Conservation (phyloP, 805 yeast genomes). For the Candida succiphila region DNA sequence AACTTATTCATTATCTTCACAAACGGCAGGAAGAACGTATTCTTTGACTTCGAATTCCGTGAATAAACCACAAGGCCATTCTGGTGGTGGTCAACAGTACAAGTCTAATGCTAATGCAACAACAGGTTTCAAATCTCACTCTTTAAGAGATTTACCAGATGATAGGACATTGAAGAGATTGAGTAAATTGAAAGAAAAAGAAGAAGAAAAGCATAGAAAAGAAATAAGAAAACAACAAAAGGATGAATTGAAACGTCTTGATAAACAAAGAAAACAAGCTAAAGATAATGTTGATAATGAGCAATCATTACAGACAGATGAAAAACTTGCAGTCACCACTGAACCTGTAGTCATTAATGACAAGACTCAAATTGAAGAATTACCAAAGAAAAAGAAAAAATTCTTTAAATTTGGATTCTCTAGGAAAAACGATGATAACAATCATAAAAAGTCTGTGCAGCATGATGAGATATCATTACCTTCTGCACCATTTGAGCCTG, state of each 20-base stretch:
- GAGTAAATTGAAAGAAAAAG: constrained; percentile 9
- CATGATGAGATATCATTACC: too few species aligned
- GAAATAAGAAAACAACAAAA: constrained; percentile 14
- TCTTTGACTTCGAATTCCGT: constrained; percentile 3
- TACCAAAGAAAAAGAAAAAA: constrained; percentile 1
- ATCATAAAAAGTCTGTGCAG: too few species aligned
- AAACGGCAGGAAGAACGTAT: constrained; percentile 3
- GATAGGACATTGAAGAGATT: constrained; percentile 4
- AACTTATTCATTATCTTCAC: constrained; percentile 5
- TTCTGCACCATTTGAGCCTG: too few species aligned
- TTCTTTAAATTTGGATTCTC: constrained; percentile 1
- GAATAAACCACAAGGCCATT: background rate
- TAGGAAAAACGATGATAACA: too few species aligned
- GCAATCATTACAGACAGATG: background rate
- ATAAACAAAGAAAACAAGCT: constrained; percentile 16
- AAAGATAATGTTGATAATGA: constrained; percentile 7
- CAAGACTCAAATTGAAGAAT: constrained; percentile 1
- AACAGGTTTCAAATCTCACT: constrained; percentile 19
- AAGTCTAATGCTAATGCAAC: constrained; percentile 18
- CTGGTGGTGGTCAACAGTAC: constrained; percentile 10
- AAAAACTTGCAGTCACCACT: background rate
- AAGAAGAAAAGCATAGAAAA: constrained; percentile 12
- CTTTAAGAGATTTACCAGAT: constrained; percentile 13
- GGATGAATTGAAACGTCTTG: constrained; percentile 11
- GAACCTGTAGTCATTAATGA: background rate